Percentiles rank a stretch among this genome's conserved stretches.
These are phyloP conservation scores for Bombardia bombarda DNA, from an alignment of 495 filamentous ascomycete species.

Conservation along the genomic window DNA sequence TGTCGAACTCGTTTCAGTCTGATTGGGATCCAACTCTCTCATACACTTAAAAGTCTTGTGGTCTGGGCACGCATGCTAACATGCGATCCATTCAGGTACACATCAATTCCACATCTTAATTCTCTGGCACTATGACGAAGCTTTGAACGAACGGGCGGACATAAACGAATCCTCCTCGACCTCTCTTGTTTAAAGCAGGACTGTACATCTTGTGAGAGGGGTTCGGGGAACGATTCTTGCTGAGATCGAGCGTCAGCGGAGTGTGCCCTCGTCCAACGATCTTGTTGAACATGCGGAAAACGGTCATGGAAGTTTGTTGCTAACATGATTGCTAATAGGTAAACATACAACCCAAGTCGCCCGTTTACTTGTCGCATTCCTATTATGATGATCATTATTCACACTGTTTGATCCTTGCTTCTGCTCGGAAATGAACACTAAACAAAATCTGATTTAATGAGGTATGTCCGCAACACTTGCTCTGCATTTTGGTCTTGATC, in stretches of 20 bases:
- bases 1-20: constrained; percentile 97
- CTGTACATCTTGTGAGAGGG: constrained; percentile 83
- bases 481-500: neutral
- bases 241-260: constrained; percentile 99
- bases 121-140: constrained; percentile 64
- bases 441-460: constrained; percentile 99
- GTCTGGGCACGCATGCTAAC: constrained; percentile 28
- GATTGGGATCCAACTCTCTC: constrained; percentile 36
- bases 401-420: constrained; percentile 91
- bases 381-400: constrained; percentile 60
- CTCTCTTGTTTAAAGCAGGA: constrained; percentile 58
- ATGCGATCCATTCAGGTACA: constrained; percentile 40
- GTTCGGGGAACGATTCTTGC: constrained; percentile 69
- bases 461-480: constrained; percentile 43
- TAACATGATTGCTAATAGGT: constrained; percentile 38
- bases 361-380: constrained; percentile 13
- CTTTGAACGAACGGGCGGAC: constrained; percentile 98
- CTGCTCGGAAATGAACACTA: constrained; percentile 67
- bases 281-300: constrained; percentile 4
- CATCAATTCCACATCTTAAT: constrained; percentile 4
- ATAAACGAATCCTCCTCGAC: constrained; percentile 63
- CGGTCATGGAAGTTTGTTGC: constrained; percentile 9
- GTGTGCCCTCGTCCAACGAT: constrained; percentile 33
- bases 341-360: constrained; percentile 19
- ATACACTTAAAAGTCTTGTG: constrained; percentile 20